Percentiles rank a stretch among this genome's conserved stretches.
phyloP scores from a whole-genome alignment of 345 rosid genomes.

The Camelina neglecta region DNA sequence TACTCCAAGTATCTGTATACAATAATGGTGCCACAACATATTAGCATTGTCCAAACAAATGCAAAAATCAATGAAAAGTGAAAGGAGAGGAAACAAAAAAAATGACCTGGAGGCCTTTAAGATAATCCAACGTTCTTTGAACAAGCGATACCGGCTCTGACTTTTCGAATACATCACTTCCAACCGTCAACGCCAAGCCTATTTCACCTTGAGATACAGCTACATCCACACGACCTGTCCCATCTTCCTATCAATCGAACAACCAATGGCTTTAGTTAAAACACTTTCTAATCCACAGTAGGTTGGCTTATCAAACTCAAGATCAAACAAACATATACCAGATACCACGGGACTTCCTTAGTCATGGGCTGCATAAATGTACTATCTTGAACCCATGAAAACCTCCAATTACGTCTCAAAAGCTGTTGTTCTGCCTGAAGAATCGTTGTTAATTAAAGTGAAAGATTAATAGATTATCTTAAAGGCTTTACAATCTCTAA shows the following conservation, averaged over 20 bases:
- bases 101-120: constrained; percentile 87
- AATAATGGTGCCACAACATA: constrained; percentile 7
- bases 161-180: constrained; percentile 84
- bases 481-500: background rate
- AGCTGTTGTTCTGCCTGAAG: constrained; percentile 78
- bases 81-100: constrained; percentile 23
- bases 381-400: constrained; percentile 89
- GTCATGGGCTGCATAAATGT: constrained; percentile 73
- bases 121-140: constrained; percentile 68
- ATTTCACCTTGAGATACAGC: constrained; percentile 74
- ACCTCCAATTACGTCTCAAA: constrained; percentile 81
- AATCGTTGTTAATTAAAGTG: background rate
- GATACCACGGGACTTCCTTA: constrained; percentile 18
- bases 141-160: constrained; percentile 65
- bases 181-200: constrained; percentile 68
- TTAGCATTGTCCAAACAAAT: background rate
- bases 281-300: background rate
- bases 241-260: constrained; percentile 63
- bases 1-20: constrained; percentile 87
- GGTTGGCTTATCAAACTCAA: background rate
- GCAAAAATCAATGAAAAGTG: background rate
- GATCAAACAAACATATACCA: background rate
- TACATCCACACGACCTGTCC: constrained; percentile 67
- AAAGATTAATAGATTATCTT: background rate
- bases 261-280: background rate